Conservation (phyloP, 345 rosid genomes). For the Hibiscus trionum region DNA sequence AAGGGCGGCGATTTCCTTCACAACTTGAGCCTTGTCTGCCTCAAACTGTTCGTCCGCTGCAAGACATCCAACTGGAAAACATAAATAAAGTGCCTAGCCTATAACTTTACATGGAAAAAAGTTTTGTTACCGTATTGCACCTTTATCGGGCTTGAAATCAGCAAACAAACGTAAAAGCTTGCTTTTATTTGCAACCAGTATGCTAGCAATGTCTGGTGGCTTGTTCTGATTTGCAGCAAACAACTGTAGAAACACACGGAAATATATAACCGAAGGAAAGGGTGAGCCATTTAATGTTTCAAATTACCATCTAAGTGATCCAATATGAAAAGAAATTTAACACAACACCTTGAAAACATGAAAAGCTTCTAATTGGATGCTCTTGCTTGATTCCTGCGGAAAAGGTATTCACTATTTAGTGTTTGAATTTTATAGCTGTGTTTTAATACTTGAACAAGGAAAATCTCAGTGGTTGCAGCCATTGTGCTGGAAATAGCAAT, state of each 20-base stretch:
- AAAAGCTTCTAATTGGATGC: constrained; percentile 94
- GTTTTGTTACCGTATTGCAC: constrained; percentile 19
- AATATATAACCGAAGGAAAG: background rate
- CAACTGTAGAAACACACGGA: constrained; percentile 28
- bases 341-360: constrained; percentile 84
- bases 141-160: constrained; percentile 66
- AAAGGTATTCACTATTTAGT: constrained; percentile 5
- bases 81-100: constrained; percentile 1
- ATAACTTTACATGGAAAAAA: background rate
- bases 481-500: background rate
- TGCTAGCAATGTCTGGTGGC: constrained; percentile 53
- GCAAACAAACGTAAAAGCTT: constrained; percentile 73
- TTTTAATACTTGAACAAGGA: background rate
- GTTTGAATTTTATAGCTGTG: too few species aligned
- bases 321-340: background rate
- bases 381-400: constrained; percentile 89
- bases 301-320: too few species aligned
- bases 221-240: constrained; percentile 77
- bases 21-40: constrained; percentile 86
- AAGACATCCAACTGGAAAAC: background rate
- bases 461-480: background rate
- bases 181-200: constrained; percentile 60
- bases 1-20: constrained; percentile 72
- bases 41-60: constrained; percentile 94
- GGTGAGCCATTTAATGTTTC: background rate